Conservation (phyloP, 2,329 filamentous ascomycete species). For the Gliomastix tumulicola region DNA sequence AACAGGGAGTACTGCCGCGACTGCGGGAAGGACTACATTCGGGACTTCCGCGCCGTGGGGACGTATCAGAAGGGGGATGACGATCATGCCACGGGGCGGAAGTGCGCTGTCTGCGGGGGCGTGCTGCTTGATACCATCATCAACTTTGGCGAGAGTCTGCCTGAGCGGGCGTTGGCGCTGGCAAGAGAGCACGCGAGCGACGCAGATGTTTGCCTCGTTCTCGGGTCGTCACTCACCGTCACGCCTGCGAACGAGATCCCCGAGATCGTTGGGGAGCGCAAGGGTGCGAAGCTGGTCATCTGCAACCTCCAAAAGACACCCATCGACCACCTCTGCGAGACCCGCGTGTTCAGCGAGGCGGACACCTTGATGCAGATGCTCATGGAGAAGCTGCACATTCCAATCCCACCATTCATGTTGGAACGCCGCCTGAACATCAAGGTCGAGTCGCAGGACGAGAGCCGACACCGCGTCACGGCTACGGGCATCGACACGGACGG, state of each 20-base stretch:
- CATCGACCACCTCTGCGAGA: conserved; percentile 21
- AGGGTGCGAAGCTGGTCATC: conserved; percentile 26
- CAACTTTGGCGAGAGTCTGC: conserved; percentile 33
- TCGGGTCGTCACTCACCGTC: conserved; percentile 37
- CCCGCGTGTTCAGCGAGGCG: conserved; percentile 25
- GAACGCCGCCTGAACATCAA: conserved; percentile 21
- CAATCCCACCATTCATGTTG: conserved; percentile 29
- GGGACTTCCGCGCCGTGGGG: conserved; percentile 38
- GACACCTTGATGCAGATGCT: conserved; percentile 31
- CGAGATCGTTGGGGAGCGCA: conserved; percentile 19
- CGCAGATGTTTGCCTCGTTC: conserved; percentile 36
- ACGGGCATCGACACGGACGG: conserved; percentile 30
- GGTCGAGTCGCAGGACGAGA: conserved; percentile 10
- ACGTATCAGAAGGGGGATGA: conserved; percentile 31
- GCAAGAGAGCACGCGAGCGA: conserved; percentile 27
- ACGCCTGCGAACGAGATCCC: conserved; percentile 33
- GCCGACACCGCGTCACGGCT: conserved; percentile 18
- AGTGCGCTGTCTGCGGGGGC: conserved; percentile 29
- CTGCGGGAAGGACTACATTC: conserved; percentile 37
- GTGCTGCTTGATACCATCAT: conserved; percentile 34
- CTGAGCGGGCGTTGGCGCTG: conserved; percentile 17
- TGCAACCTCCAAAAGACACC: conserved; percentile 39
- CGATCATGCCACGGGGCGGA: conserved; percentile 39
- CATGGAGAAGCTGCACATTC: conserved; percentile 27
- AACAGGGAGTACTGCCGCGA: conserved; percentile 36